Evolutionary conservation across 2,329 filamentous ascomycete species (phyloP), one percentile per base, ranked within the genome.

Genomic region (Alternaria metachromatica): DNA sequence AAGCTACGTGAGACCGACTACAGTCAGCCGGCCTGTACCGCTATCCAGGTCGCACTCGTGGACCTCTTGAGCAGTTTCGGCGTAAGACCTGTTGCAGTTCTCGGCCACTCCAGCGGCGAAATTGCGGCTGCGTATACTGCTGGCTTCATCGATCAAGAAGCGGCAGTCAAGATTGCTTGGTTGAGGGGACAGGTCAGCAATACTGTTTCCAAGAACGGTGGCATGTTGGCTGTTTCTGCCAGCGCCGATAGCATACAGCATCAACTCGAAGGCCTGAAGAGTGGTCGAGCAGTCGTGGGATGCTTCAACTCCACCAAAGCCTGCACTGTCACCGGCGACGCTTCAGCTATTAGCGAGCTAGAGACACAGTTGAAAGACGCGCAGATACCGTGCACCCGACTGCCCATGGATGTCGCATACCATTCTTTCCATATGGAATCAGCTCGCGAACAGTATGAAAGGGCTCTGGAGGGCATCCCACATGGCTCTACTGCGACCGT

Each of bases 291-390:
- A 9, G 55, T 58, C 21, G 50, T 63, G 12, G 60, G 49, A 50
- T 76, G 74, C 60, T 70, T 74, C 53, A 86, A 86, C 67, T 79
- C 78, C 18, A 78, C 81, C 5, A 60, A 69, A 0, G 82, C 78
- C 43, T 71, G 84, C 6, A 86, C 84, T 0, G 61, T 85, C 2
- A 83, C 82, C 15, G 84, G 84, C 2, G 82, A 85, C 60, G 59
- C 60, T 0, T 73, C 78, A 55, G 81, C 80, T 8, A 78, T 85
- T 26, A 64, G 74, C 0, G 75, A 80, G 51, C 63, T 79, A 3
- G 23, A 61, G 18, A 18, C 12, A 12, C n/a, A 46, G 12, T 53
- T 58, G 46, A 53, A 53, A 41, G 21, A 58, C 15, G 46, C n/a
- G 26, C 59, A 62, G 25, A 44, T 61, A 51, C 9, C 59, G 45